Evolutionary conservation across 1,284 basidiomycete species (phyloP).

Genomic region (Ustilago sp.): DNA sequence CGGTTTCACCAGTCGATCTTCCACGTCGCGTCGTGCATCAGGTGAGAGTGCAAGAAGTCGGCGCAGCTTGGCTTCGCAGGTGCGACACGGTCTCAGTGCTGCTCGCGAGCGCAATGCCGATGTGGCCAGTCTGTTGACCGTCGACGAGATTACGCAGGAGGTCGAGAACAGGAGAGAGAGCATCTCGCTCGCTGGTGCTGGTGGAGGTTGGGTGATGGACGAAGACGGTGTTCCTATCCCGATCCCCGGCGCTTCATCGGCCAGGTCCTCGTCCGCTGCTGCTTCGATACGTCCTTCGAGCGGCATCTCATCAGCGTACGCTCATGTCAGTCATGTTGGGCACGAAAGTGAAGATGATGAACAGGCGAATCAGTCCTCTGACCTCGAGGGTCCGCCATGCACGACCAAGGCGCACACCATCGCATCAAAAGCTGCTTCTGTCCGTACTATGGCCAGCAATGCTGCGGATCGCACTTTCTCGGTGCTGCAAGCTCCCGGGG

Average conservation of each 20-base stretch:
- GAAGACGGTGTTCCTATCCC: slow-evolving; percentile 68
- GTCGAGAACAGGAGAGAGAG: slow-evolving; percentile 84
- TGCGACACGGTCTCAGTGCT: slow-evolving; percentile 46
- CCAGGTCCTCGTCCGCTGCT: slow-evolving; percentile 35
- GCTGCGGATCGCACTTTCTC: slow-evolving; percentile 67
- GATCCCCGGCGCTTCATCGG: slow-evolving; percentile 38
- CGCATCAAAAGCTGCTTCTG: slow-evolving; percentile 57
- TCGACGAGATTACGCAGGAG: slow-evolving; percentile 97
- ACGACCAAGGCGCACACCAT: slow-evolving; percentile 60
- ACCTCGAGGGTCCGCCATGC: slow-evolving; percentile 34
- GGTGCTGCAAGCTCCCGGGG: slow-evolving; percentile 43
- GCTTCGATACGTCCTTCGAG: slow-evolving; percentile 53
- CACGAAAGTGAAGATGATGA: slow-evolving; percentile 68
- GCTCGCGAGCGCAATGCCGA: slow-evolving; percentile 78
- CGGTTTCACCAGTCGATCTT: slow-evolving; percentile 25
- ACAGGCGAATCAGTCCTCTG: slow-evolving; percentile 61
- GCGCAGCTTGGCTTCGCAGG: slow-evolving; percentile 54
- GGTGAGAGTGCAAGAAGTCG: slow-evolving; percentile 58
- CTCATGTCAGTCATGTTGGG: slow-evolving; percentile 71
- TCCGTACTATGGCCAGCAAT: slow-evolving; percentile 19
- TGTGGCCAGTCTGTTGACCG: slow-evolving; percentile 89
- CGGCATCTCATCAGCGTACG: slow-evolving; percentile 36
- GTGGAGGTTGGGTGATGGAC: slow-evolving; percentile 58
- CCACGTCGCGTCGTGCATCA: slow-evolving; percentile 51
- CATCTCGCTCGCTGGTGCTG: slow-evolving; percentile 61